Conservation (phyloP, 257 asterid species). For the Nicotiana attenuata region DNA sequence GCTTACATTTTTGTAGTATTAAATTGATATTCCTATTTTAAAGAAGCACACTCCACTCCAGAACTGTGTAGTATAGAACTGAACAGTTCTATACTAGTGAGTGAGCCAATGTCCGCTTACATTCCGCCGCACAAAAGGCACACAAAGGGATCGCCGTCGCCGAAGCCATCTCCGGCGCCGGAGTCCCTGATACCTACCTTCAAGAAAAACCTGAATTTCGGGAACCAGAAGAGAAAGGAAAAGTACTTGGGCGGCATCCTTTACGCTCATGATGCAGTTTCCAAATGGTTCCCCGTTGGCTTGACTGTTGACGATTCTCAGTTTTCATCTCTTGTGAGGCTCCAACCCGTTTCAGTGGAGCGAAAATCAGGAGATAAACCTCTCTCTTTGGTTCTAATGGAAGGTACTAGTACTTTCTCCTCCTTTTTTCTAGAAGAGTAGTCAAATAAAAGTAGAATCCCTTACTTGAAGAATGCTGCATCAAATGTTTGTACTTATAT, state of each 20-base stretch:
- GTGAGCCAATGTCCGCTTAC: conserved; percentile 27
- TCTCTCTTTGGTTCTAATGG: conserved; percentile 21
- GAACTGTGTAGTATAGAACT: neutral
- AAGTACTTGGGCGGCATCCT: conserved; percentile 1
- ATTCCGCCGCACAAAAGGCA: conserved; percentile 49
- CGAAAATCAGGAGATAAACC: conserved; percentile 20
- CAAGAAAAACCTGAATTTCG: neutral
- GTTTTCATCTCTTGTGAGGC: conserved; percentile 21
- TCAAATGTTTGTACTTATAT: neutral
- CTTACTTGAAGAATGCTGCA: neutral
- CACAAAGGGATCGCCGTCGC: conserved; percentile 18
- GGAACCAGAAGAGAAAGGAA: conserved; percentile 3
- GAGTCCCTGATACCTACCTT: neutral
- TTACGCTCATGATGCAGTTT: conserved; percentile 23
- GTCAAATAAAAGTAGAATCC: neutral
- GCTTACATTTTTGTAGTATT: no score
- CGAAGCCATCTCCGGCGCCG: conserved; percentile 20
- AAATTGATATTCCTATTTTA: no score
- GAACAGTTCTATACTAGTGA: neutral
- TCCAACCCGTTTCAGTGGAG: conserved; percentile 28
- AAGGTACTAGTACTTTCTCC: neutral
- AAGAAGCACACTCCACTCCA: no score
- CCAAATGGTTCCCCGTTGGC: conserved; percentile 49
- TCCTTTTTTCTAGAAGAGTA: neutral
- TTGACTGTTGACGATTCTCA: conserved; percentile 19